Conservation (phyloP, 2,329 filamentous ascomycete species). For the Penicillium glabrum region DNA sequence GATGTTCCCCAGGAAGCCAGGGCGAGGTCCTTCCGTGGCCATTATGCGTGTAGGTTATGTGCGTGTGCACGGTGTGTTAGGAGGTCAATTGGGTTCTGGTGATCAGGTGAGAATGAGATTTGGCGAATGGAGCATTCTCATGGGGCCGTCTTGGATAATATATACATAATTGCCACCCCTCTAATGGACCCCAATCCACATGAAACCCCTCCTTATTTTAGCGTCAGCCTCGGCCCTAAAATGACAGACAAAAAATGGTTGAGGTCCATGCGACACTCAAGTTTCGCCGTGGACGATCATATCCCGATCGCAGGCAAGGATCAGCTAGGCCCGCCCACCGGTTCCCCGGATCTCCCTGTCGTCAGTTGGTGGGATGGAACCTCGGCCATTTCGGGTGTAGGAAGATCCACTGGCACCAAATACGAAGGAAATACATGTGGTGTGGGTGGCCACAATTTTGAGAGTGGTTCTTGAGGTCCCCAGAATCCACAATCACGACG, state of each 20-base stretch:
- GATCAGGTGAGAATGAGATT: not conserved
- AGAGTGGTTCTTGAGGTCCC: not conserved
- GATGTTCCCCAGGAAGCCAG: constrained; percentile 77
- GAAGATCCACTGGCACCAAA: not conserved
- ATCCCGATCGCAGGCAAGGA: constrained; percentile 4
- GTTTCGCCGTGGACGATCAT: constrained; percentile 4
- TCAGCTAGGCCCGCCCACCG: constrained; percentile 2
- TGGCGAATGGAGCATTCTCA: not conserved
- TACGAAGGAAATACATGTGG: not conserved
- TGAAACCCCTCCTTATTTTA: constrained; percentile 18
- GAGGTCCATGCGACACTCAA: constrained; percentile 2
- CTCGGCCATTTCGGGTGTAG: not conserved
- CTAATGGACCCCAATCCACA: constrained; percentile 19
- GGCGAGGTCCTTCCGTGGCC: constrained; percentile 17
- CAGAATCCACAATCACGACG: not conserved
- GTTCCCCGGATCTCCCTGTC: constrained; percentile 8
- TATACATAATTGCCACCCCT: not conserved
- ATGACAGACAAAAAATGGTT: not conserved
- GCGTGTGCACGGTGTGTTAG: not conserved
- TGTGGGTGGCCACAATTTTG: not conserved
- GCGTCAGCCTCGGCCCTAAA: constrained; percentile 16
- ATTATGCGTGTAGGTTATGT: constrained; percentile 4
- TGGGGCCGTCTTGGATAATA: constrained; percentile 5
- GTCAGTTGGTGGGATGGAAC: not conserved
- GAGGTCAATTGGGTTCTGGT: not conserved